Evolutionary conservation across 2,329 filamentous ascomycete species (phyloP).

Genomic region (Verticillium albo-atrum): DNA sequence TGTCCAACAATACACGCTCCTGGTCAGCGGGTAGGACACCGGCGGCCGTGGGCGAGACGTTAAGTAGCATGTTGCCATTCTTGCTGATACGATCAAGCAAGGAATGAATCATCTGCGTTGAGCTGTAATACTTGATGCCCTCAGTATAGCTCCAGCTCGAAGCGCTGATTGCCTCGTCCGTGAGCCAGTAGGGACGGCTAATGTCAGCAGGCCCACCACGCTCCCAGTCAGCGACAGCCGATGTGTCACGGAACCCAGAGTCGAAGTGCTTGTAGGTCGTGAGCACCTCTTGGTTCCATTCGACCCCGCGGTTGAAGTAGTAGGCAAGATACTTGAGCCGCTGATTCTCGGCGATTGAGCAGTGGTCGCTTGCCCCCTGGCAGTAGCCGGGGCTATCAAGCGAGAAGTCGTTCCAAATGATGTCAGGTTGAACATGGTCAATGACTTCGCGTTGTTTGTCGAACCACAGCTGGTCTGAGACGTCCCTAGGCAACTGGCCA

Average conservation of each 20-base stretch:
- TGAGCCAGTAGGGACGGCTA: slow-evolving; percentile 11
- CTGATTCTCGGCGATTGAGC: slow-evolving; percentile 9
- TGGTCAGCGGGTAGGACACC: slow-evolving; percentile 4
- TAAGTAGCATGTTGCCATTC: too few relatives aligned
- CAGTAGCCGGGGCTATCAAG: slow-evolving; percentile 10
- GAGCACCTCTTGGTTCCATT: slow-evolving; percentile 12
- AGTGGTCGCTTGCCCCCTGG: slow-evolving; percentile 2
- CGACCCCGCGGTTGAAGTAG: slow-evolving; percentile 13
- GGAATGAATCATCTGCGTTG: slow-evolving; percentile 1
- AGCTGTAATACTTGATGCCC: slow-evolving; percentile 12
- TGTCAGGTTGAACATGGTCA: slow-evolving; percentile 11
- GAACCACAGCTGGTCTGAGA: slow-evolving; percentile 10
- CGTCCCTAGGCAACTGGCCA: slow-evolving; percentile 8
- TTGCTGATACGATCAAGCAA: too few relatives aligned
- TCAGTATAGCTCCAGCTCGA: slow-evolving; percentile 12
- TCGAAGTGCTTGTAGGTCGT: slow-evolving; percentile 14
- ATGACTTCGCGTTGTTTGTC: slow-evolving; percentile 10
- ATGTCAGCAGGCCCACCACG: slow-evolving; percentile 10
- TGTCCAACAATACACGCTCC: slow-evolving; percentile 5
- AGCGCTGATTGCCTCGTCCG: slow-evolving; percentile 12
- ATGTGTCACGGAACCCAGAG: slow-evolving; percentile 10
- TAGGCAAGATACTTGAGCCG: slow-evolving; percentile 8
- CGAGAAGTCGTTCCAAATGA: slow-evolving; percentile 13
- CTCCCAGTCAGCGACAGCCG: slow-evolving; percentile 11
- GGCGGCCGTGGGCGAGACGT: too few relatives aligned